A percentile compares a stretch with the other conserved stretches of the same genome.
These are phyloP conservation scores for Anthostomella pinea DNA, from an alignment of 2,329 filamentous ascomycete genomes.

Conservation along the genomic window DNA sequence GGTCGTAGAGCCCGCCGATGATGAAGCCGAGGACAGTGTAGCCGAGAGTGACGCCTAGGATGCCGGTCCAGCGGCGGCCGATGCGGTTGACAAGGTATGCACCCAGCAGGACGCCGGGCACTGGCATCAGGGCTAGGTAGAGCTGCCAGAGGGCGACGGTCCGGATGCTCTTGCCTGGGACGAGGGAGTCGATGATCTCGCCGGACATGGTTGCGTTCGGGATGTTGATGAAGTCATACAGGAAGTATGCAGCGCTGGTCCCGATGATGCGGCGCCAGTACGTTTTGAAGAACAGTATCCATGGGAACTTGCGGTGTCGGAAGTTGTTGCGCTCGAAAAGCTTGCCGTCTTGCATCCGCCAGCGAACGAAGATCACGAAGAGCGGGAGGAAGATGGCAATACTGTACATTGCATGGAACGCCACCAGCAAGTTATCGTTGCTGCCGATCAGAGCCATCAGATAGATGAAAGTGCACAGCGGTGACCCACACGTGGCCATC, in stretches of 20 bases:
- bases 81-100: constrained; percentile 11
- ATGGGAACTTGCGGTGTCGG: constrained; percentile 10
- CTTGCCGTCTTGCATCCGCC: constrained; percentile 13
- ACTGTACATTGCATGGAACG: constrained; percentile 7
- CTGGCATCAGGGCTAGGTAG: constrained; percentile 4
- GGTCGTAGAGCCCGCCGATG: constrained; percentile 10
- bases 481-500: constrained; percentile 8
- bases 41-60: constrained; percentile 10
- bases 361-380: constrained; percentile 12
- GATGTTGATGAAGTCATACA: constrained; percentile 13
- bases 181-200: constrained; percentile 10
- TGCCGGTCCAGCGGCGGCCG: constrained; percentile 12
- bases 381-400: constrained; percentile 11
- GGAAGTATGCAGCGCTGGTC: constrained; percentile 11
- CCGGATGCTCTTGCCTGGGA: constrained; percentile 8
- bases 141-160: constrained; percentile 10
- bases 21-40: constrained; percentile 10
- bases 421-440: constrained; percentile 8
- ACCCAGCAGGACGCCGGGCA: constrained; percentile 10
- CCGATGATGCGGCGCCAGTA: constrained; percentile 12
- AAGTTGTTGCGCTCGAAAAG: constrained; percentile 9
- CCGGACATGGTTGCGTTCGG: constrained; percentile 11
- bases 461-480: constrained; percentile 8
- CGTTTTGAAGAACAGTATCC: constrained; percentile 7
- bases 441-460: constrained; percentile 6